phyloP scores from a whole-genome alignment of 2,329 filamentous ascomycete species.

The Dothideomycetes sp. region DNA sequence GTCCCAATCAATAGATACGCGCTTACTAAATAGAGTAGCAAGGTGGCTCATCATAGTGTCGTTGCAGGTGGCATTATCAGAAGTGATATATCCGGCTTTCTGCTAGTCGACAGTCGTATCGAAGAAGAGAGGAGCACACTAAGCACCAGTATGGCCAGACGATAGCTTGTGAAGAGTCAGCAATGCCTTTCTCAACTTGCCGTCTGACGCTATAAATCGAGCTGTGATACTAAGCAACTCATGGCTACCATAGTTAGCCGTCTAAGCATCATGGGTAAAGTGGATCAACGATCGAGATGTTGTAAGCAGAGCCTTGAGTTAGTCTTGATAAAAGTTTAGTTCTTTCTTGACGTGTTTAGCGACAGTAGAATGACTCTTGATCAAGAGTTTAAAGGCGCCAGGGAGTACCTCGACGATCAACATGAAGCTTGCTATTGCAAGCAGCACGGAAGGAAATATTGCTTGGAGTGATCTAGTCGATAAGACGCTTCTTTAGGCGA shows the following conservation, averaged over 20 bases:
- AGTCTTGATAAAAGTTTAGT: background rate
- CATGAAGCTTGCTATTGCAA: background rate
- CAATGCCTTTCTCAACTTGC: background rate
- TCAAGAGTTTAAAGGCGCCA: background rate
- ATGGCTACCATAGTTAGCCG: background rate
- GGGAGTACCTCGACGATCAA: background rate
- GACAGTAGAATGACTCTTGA: background rate
- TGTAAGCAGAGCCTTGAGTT: background rate
- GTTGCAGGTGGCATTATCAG: background rate
- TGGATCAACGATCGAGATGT: background rate
- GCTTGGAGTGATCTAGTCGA: background rate
- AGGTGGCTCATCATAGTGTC: background rate
- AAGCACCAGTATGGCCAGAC: background rate
- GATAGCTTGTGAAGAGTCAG: background rate
- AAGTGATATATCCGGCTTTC: background rate
- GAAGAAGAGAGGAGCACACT: background rate
- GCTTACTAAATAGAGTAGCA: background rate
- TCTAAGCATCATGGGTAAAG: slow-evolving; percentile 1
- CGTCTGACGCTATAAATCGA: background rate
- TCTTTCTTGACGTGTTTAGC: background rate
- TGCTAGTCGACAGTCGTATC: background rate
- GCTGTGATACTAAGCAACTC: slow-evolving; percentile 1
- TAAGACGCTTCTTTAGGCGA: background rate
- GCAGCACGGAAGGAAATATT: background rate
- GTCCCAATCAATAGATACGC: background rate